Conservation (phyloP, 139 green algal genomes). For the Chlamydomonas incerta region DNA sequence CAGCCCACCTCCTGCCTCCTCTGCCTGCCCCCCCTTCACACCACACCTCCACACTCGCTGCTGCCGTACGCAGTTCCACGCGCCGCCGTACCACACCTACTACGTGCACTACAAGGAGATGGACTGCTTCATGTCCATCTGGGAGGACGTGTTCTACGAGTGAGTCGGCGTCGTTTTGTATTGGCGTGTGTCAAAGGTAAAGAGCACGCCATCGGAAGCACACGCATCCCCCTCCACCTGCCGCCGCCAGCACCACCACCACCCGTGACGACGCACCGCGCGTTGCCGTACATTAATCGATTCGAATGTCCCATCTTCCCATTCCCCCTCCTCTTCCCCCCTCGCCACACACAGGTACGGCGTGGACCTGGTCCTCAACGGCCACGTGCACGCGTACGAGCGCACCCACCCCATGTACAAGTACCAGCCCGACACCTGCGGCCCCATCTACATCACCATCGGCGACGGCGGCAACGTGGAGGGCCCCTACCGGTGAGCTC, state of each 20-base stretch:
- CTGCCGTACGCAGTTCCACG: constrained; percentile 2
- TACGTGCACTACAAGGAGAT: constrained; percentile 52
- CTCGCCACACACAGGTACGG: constrained; percentile 24
- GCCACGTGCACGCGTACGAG: constrained; percentile 74
- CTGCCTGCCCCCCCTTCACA: too few species aligned
- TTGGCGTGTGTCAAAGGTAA: too few species aligned
- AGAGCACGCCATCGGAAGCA: too few species aligned
- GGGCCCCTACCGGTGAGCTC: constrained; percentile 31
- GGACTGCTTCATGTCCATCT: constrained; percentile 56
- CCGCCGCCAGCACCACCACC: too few species aligned
- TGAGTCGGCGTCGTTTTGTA: too few species aligned
- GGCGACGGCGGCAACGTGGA: constrained; percentile 58
- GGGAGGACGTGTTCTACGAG: constrained; percentile 55
- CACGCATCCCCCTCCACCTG: too few species aligned
- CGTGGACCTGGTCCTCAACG: constrained; percentile 63
- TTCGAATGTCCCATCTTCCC: too few species aligned
- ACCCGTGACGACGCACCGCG: too few species aligned
- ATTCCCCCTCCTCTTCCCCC: not conserved
- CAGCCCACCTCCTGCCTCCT: too few species aligned
- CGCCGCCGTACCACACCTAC: constrained; percentile 44
- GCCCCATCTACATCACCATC: constrained; percentile 60
- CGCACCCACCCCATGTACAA: constrained; percentile 54
- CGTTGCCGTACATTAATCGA: too few species aligned
- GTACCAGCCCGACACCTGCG: constrained; percentile 56
- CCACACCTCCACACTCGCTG: not conserved